phyloP scores from a whole-genome alignment of 345 rosid genomes.

The Bruguiera sexangula region DNA sequence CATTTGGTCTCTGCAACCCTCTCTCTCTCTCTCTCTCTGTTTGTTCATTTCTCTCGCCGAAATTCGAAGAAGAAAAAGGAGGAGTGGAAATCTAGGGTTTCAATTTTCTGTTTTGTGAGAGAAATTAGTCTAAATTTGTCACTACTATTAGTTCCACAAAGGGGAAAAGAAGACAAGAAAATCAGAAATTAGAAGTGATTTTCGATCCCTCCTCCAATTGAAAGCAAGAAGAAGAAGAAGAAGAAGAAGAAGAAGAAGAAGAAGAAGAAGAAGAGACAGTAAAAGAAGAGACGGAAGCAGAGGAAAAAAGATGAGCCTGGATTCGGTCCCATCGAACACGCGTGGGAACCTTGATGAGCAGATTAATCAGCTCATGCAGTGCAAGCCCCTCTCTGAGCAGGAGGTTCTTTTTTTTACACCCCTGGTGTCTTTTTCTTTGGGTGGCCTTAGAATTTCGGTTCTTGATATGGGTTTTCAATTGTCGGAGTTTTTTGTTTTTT shows the following conservation, averaged over 20 bases:
- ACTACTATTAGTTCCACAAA: neutral
- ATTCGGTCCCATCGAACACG: slow-evolving; percentile 38
- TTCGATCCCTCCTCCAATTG: neutral
- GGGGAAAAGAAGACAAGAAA: neutral
- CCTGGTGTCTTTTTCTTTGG: neutral
- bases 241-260: slow-evolving; percentile 26
- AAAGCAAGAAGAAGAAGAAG: slow-evolving; percentile 10
- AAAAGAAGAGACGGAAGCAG: slow-evolving; percentile 27
- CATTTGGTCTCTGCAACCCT: no score
- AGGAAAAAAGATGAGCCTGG: slow-evolving; percentile 36
- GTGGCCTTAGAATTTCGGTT: no score
- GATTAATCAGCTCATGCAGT: slow-evolving; percentile 59
- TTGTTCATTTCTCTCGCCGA: neutral
- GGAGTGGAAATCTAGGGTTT: slow-evolving; percentile 25
- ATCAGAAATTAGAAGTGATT: neutral
- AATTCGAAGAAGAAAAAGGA: neutral
- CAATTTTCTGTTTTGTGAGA: neutral
- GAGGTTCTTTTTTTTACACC: slow-evolving; percentile 22
- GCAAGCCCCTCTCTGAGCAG: slow-evolving; percentile 57
- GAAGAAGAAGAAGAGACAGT: slow-evolving; percentile 17
- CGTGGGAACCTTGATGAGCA: slow-evolving; percentile 56
- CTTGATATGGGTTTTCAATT: no score
- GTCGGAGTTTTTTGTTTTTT: neutral
- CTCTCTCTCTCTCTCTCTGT: neutral
- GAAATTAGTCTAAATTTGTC: neutral